These are phyloP conservation scores for Saprolegnia diclina DNA, from an alignment of 352 stramenopile species.

Conservation along the genomic window DNA sequence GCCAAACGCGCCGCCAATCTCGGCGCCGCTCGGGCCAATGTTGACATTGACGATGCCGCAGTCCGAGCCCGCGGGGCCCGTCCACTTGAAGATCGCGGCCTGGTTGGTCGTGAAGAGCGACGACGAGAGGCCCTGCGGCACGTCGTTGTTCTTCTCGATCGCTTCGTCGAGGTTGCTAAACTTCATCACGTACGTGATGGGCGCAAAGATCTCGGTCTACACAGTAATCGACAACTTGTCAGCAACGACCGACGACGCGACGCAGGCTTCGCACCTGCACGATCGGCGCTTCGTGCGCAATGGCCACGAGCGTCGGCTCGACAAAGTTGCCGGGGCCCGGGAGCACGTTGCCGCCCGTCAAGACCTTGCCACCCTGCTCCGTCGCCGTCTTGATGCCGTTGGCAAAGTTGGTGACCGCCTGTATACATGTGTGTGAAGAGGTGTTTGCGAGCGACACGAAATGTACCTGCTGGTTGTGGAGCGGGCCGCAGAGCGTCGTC, in stretches of 20 bases:
- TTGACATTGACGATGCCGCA: constrained; percentile 93
- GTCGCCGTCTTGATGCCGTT: constrained; percentile 82
- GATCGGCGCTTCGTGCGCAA: constrained; percentile 71
- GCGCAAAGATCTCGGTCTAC: constrained; percentile 88
- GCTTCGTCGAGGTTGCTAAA: constrained; percentile 87
- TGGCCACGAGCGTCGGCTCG: constrained; percentile 86
- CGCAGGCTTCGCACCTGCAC: no score
- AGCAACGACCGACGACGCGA: no score
- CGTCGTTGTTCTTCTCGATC: constrained; percentile 89
- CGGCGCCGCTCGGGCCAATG: constrained; percentile 86
- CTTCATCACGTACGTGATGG: constrained; percentile 88
- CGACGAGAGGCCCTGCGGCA: constrained; percentile 88
- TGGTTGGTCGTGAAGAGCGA: constrained; percentile 90
- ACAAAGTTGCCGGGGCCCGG: constrained; percentile 85
- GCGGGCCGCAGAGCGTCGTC: constrained; percentile 77
- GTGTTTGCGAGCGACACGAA: constrained; percentile 22
- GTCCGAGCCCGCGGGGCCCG: constrained; percentile 82
- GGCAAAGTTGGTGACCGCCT: constrained; percentile 83
- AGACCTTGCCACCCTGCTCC: constrained; percentile 81
- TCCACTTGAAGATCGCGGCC: constrained; percentile 90
- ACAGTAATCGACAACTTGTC: not conserved
- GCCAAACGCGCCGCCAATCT: constrained; percentile 90
- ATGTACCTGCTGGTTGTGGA: constrained; percentile 60
- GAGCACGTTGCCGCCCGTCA: constrained; percentile 78
- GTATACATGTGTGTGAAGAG: not conserved